These are phyloP conservation scores for Lentinula sp. DNA, from an alignment of 768 basidiomycete species.

Conservation along the genomic window DNA sequence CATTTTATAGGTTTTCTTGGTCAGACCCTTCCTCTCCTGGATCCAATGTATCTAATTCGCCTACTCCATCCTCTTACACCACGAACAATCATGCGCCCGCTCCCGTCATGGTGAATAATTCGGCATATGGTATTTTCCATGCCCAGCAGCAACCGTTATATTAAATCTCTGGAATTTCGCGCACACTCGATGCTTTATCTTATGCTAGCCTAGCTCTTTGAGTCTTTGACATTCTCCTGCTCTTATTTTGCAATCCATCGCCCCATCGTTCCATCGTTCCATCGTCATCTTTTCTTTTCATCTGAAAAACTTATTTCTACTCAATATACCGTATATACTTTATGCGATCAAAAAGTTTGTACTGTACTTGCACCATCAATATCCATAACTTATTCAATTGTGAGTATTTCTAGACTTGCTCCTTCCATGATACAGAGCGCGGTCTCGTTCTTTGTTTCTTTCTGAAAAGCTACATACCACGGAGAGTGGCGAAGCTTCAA, in stretches of 20 bases:
- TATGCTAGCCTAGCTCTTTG: neutral
- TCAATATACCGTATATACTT: neutral
- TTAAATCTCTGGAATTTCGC: neutral
- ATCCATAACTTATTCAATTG: neutral
- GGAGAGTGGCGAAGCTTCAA: no score
- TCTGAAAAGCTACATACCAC: no score
- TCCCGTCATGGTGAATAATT: neutral
- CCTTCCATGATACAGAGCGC: no score
- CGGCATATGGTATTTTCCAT: constrained; percentile 2
- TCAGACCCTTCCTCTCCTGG: constrained; percentile 21
- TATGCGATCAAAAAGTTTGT: neutral
- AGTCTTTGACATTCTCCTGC: neutral
- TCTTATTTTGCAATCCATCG: neutral
- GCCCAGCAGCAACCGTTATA: constrained; percentile 3
- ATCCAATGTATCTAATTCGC: neutral
- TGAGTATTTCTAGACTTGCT: no score
- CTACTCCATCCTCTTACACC: neutral
- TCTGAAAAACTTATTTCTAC: neutral
- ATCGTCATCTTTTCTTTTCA: neutral
- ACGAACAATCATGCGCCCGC: neutral
- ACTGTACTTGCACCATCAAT: neutral
- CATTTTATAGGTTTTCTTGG: constrained; percentile 21
- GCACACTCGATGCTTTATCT: neutral
- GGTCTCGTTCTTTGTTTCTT: no score
- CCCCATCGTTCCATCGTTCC: neutral